Percentiles rank a stretch among this genome's conserved stretches.
phyloP scores from a whole-genome alignment of 1,284 basidiomycete genomes.

The Pholiota adiposa region DNA sequence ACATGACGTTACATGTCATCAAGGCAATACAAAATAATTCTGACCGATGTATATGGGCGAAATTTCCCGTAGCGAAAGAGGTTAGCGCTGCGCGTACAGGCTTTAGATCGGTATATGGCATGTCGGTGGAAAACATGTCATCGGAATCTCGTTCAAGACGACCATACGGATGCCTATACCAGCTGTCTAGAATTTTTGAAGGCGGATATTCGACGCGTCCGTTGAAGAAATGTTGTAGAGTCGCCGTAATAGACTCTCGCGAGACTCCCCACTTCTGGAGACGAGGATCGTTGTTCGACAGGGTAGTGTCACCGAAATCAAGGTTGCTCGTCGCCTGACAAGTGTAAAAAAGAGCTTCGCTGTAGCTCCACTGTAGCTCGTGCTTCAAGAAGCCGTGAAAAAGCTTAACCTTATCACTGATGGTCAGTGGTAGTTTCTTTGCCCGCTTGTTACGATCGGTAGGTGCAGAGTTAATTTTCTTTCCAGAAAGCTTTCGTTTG shows the following conservation, averaged over 20 bases:
- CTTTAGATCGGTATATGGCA: conserved; percentile 14
- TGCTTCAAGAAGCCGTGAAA: conserved; percentile 3
- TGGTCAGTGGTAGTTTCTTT: no score
- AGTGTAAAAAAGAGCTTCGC: neutral
- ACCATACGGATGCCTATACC: conserved; percentile 23
- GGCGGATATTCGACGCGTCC: conserved; percentile 14
- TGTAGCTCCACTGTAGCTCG: neutral
- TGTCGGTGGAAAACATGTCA: conserved; percentile 20
- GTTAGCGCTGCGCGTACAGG: neutral
- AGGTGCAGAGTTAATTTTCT: no score
- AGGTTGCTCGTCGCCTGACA: conserved; percentile 1
- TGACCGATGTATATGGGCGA: no score
- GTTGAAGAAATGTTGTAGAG: conserved; percentile 18
- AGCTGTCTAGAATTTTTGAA: conserved; percentile 18
- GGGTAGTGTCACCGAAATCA: neutral
- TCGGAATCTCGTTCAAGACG: conserved; percentile 6
- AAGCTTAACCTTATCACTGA: neutral
- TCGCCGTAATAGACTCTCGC: conserved; percentile 5
- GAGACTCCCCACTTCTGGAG: neutral
- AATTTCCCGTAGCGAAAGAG: neutral
- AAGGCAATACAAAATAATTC: no score
- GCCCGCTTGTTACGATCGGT: no score
- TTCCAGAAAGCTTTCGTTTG: no score
- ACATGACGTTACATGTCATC: conserved; percentile 13
- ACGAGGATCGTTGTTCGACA: no score